Base-by-base conservation (phyloP, 306 rosid genomes). In the Cucumis melo region DNA sequence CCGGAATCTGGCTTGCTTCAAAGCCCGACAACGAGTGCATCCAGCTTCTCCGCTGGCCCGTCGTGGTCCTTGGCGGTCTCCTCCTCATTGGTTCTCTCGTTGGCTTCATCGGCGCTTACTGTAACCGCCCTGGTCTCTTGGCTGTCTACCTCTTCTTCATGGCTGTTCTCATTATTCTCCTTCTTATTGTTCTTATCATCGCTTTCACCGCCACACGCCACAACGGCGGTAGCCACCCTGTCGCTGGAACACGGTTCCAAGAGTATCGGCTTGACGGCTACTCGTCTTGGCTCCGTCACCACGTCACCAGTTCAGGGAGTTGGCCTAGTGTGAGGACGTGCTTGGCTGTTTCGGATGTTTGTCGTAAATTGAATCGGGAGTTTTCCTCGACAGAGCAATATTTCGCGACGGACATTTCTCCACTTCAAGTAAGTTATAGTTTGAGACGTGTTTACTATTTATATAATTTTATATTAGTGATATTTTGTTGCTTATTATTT, bases 1-100 rank as follows among this genome's bases (percentile, higher is more conserved):
- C 97, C 2, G 97, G 97, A 24, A 90, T 88, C 46, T 91, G 98
- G 98, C 84, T 93, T 0, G 96, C 98, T n/a, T 87, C 94, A 0
- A 93, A 91, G 64, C 90, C 93, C 13, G 94, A 85, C 89, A 90
- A 90, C 84, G 85, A 83, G 77, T 93, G 98, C 82, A 81, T 88
- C 80, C 85, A 75, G 77, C 74, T 84, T 7, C 81, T 93, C 81
- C 93, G 94, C 1, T 93, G 96, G 94, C 96, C 94, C 1, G 82
- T 91, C 0, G 80, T 89, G 48, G 27, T 90, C 24, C 77, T 93
- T 14, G 98, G 98, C 34, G 13, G 70, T 57, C 90, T 93, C 7
- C 48, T 93, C 68, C 88, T 93, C 51, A 77, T 91, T 2, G 89
- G 89, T 39, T 81, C 93, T 5, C 88, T 91, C 2, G 76, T 90